phyloP scores from a whole-genome alignment of 257 asterid genomes.

The Ajuga chamaepitys region DNA sequence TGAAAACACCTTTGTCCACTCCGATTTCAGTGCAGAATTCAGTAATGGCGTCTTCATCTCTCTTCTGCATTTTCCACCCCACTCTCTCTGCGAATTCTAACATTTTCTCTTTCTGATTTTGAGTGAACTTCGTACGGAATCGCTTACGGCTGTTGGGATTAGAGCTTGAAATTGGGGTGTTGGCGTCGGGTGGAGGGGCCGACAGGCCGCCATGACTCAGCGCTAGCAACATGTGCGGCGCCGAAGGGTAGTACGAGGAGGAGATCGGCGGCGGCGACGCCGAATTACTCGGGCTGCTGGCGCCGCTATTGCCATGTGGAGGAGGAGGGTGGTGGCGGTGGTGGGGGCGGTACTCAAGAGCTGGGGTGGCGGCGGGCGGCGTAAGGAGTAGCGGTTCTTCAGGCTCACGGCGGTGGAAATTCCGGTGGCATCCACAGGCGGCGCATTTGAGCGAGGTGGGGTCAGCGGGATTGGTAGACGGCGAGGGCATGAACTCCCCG shows the following conservation, averaged over 20 bases:
- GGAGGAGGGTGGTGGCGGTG: slow-evolving; percentile 74
- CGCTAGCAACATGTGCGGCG: slow-evolving; percentile 50
- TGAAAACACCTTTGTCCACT: slow-evolving; percentile 58
- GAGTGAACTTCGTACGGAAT: slow-evolving; percentile 61
- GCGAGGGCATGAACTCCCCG: slow-evolving; percentile 48
- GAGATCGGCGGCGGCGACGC: slow-evolving; percentile 54
- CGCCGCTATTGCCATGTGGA: slow-evolving; percentile 1
- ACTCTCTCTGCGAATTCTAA: slow-evolving; percentile 52
- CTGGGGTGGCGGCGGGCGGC: slow-evolving; percentile 27
- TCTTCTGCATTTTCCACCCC: slow-evolving; percentile 74
- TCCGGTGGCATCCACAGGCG: slow-evolving; percentile 60
- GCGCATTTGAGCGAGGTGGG: slow-evolving; percentile 41
- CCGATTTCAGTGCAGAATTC: slow-evolving; percentile 49
- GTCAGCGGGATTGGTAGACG: slow-evolving; percentile 22
- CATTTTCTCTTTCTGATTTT: slow-evolving; percentile 61
- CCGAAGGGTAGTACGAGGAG: slow-evolving; percentile 41
- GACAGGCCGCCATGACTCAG: slow-evolving; percentile 36
- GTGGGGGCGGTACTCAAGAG: slow-evolving; percentile 59
- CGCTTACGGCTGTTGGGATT: slow-evolving; percentile 29
- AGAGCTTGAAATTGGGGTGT: slow-evolving; percentile 8
- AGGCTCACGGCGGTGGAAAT: slow-evolving; percentile 60
- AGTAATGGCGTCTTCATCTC: slow-evolving; percentile 45
- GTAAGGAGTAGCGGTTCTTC: slow-evolving; percentile 21
- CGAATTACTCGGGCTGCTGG: slow-evolving; percentile 25
- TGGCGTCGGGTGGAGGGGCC: background rate